Conservation (phyloP, 1,284 basidiomycete species). For the Cystobasidium pallidum region DNA sequence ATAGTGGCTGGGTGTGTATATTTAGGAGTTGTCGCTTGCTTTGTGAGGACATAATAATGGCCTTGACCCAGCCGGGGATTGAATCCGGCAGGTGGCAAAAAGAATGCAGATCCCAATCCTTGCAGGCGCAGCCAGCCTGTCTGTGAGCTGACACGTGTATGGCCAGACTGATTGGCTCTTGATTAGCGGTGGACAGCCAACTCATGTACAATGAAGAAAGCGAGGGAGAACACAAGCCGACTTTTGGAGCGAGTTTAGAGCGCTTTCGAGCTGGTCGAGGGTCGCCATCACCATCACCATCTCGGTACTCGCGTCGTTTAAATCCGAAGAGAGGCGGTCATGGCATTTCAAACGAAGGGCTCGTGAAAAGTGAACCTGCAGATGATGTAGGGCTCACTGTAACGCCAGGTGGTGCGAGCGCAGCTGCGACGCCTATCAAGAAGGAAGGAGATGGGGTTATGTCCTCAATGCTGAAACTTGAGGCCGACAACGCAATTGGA, state of each 20-base stretch:
- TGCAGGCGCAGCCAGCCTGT: no score
- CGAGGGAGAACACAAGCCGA: not conserved
- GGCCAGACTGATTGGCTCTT: no score
- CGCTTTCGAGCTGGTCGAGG: conserved; percentile 11
- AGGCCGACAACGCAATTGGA: not conserved
- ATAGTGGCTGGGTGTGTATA: no score
- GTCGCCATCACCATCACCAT: not conserved
- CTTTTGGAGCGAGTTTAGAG: conserved; percentile 32
- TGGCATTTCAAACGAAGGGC: not conserved
- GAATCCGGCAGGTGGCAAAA: no score
- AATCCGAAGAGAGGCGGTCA: not conserved
- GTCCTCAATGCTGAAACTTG: not conserved
- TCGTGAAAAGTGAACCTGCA: no score
- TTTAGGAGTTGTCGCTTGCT: no score
- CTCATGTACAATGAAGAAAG: conserved; percentile 7
- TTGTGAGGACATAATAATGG: no score
- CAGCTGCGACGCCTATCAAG: not conserved
- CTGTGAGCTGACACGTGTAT: no score
- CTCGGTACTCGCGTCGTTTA: not conserved
- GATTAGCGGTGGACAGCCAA: not conserved
- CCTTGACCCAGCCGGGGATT: no score
- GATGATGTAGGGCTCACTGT: not conserved
- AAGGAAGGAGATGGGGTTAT: not conserved
- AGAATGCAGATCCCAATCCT: no score
- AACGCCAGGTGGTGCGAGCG: not conserved